Evolutionary conservation across 352 stramenopile genomes (phyloP).

Genomic region (Stramenopiles sp.): DNA sequence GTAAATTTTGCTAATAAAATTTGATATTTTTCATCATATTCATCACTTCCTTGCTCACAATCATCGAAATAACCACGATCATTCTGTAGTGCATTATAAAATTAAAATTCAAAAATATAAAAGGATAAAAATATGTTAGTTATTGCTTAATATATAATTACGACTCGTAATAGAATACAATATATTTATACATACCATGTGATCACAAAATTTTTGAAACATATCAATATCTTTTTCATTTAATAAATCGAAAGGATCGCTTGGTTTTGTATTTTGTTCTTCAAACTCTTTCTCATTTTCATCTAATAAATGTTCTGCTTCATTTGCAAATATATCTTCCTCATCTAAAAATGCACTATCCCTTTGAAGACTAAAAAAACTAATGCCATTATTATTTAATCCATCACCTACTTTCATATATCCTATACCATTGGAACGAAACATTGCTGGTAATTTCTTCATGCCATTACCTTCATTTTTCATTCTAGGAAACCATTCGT

Average conservation of each 20-base stretch:
- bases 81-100: too few species aligned
- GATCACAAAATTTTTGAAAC: conserved; percentile 6
- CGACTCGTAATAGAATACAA: too few species aligned
- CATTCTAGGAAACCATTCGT: neutral
- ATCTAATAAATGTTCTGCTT: neutral
- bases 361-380: neutral
- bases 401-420: conserved; percentile 8
- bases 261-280: neutral
- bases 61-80: conserved; percentile 7
- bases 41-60: neutral
- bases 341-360: neutral
- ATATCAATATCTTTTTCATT: conserved; percentile 6
- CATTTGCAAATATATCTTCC: neutral
- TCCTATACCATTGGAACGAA: neutral
- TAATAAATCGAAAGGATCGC: neutral
- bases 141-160: too few species aligned
- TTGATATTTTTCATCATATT: neutral
- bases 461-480: conserved; percentile 1
- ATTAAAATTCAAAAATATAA: too few species aligned
- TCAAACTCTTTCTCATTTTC: neutral
- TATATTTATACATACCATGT: too few species aligned
- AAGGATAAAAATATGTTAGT: too few species aligned
- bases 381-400: conserved; percentile 3
- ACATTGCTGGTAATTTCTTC: conserved; percentile 3
- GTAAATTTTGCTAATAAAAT: neutral